These are phyloP conservation scores for Carnegiea gigantea DNA, from an alignment of 179 eudicot genomes.

Conservation along the genomic window DNA sequence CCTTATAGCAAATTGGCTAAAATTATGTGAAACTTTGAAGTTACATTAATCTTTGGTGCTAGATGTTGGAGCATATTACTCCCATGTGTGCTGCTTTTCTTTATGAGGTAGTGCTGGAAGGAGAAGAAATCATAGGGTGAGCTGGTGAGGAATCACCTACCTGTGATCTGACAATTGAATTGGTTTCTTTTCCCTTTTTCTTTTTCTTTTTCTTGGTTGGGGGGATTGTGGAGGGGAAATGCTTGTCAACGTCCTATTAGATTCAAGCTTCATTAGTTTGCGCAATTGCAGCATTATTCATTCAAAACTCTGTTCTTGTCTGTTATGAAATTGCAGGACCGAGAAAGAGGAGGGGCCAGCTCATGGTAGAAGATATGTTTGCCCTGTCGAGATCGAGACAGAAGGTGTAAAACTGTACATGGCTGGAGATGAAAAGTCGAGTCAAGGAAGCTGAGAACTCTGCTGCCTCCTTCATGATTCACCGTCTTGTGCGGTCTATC, in stretches of 20 bases:
- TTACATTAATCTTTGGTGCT: too few relatives aligned
- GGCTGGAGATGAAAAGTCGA: slow-evolving; percentile 54
- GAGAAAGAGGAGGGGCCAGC: slow-evolving; percentile 53
- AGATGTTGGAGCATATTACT: too few relatives aligned
- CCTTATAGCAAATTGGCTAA: too few relatives aligned
- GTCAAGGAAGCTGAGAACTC: slow-evolving; percentile 74
- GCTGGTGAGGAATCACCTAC: not conserved
- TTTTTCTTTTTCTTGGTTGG: not conserved
- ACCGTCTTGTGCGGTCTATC: slow-evolving; percentile 36
- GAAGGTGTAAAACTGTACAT: slow-evolving; percentile 21
- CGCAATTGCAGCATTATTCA: not conserved
- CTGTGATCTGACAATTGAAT: not conserved
- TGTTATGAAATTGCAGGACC: slow-evolving; percentile 37
- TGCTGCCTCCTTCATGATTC: slow-evolving; percentile 78
- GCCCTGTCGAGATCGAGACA: slow-evolving; percentile 60
- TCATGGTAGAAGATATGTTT: slow-evolving; percentile 56
- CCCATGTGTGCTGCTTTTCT: too few relatives aligned
- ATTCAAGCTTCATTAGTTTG: not conserved
- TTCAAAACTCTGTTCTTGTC: not conserved
- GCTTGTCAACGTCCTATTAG: not conserved
- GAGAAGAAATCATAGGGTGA: not conserved
- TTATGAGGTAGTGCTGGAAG: not conserved
- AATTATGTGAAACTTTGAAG: too few relatives aligned
- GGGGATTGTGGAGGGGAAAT: not conserved
- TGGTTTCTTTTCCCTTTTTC: not conserved